Evolutionary conservation across 177 flowering plant species (phyloP), one percentile per base, ranked within the genome.

Genomic region (Vitis hybrid): DNA sequence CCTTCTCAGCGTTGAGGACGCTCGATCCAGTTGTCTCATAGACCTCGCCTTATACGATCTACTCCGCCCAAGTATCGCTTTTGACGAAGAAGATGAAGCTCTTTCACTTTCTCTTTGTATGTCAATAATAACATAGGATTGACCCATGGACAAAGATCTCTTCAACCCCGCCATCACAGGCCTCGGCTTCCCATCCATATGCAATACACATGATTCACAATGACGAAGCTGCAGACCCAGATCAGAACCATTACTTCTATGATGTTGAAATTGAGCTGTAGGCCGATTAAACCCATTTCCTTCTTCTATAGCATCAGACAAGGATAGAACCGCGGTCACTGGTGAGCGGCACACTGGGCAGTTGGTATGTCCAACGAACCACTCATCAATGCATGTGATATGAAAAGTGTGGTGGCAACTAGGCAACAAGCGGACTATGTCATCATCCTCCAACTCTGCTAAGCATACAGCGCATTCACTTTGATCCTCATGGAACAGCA

Each of bases 311-410:
- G 28, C 28, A 24, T 24, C 0, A 24, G 28, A 24, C 28, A 24
- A 24, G 28, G 28, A 24, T 24, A 24, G 28, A 24, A 24, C 28
- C 0, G 31, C 31, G 31, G 31, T 28, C 31, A 85, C 38, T 0
- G 82, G 77, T 1, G 82, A 64, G 24, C 92, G 77, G 59, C 92
- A 89, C n/a, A 84, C 44, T 0, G 92, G 92, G 65, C 92, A 89
- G 66, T 56, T 84, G 2, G 77, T 67, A 24, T 78, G 84, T 1
- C 61, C 69, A 18, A n/a, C 4, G 53, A 87, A 73, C 92, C 92
- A 87, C 64, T 76, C 17, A 66, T 83, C 92, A 11, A 87, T 80
- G 66, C 90, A 87, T 0, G 72, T 19, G 3, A 79, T 72, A 56
- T 85, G 92, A 71, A 89, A 89, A 2, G 75, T 79, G 49, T 89